Base-by-base conservation (phyloP, 495 filamentous ascomycete genomes). In the Paragyromitra xinjiangensis region DNA sequence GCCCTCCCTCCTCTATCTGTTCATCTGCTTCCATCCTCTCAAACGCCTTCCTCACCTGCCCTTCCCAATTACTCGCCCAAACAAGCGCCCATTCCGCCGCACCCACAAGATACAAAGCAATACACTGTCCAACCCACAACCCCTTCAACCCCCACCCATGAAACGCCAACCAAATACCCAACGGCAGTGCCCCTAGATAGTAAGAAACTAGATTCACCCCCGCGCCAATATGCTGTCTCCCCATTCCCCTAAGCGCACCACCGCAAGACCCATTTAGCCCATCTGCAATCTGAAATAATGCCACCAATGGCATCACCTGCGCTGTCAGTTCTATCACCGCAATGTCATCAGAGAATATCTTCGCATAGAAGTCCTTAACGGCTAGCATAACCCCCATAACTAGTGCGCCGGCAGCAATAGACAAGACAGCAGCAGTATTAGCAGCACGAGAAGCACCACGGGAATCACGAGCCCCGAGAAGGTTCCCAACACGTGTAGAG, bases 221-320 rank as follows among this genome's bases (percentile, higher is more conserved):
- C 22, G 94, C 94, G 16, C 94, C 94, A 40, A 95, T 87, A 86
- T 96, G 94, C 83, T 97, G 94, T 48, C 92, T 85, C 14, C 94
- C 94, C 92, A 94, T 95, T 0, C 94, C 94, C 63, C 94, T 83
- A 11, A 97, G 84, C 70, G 89, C 89, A 6, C 94, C 94, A 9
- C 94, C 94, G 81, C 94, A 97, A 72, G 89, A 91, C 19, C 79
- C 93, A 83, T 95, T 95, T 69, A 96, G 83, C 2, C 94, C 94
- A 83, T 97, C 94, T 0, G 94, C 93, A 70, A 97, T 94, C 85
- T 97, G 94, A 86, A 97, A 97, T n/a, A 97, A 86, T 2, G 94
- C 94, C 11, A 97, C 94, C 78, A 94, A 58, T 24, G 93, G 94
- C 85, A 97, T 89, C 51, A 97, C 92, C 42, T 94, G 88, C 2